Percentiles rank a stretch among this genome's conserved stretches.
Conservation (phyloP, 441 rosid genomes). For the Brassica balearica region DNA sequence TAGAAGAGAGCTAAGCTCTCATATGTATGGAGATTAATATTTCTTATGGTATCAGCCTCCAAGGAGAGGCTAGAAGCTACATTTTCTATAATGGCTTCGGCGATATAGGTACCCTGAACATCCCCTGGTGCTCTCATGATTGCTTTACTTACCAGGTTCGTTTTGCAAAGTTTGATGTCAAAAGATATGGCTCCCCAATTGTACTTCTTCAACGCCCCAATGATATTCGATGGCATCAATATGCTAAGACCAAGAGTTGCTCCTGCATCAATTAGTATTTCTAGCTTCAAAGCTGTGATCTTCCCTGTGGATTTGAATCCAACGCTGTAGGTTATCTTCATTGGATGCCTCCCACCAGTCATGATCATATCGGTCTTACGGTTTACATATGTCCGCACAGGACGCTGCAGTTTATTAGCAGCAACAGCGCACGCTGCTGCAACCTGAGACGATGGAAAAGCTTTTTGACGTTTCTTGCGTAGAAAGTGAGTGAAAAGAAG, state of each 20-base stretch:
- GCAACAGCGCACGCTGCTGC: slow-evolving; percentile 91
- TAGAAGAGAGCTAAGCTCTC: slow-evolving; percentile 66
- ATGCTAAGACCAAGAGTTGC: slow-evolving; percentile 58
- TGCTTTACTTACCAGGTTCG: slow-evolving; percentile 75
- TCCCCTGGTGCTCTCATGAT: slow-evolving; percentile 92
- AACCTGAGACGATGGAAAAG: slow-evolving; percentile 48
- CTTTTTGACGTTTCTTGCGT: too few relatives aligned
- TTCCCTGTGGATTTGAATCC: slow-evolving; percentile 89
- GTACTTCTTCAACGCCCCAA: slow-evolving; percentile 61
- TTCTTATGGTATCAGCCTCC: slow-evolving; percentile 67
- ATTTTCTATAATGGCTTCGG: slow-evolving; percentile 81
- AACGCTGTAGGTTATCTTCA: slow-evolving; percentile 79
- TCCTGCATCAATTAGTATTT: slow-evolving; percentile 71
- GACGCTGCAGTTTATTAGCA: slow-evolving; percentile 66
- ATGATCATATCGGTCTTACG: slow-evolving; percentile 86
- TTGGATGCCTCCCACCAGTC: slow-evolving; percentile 96
- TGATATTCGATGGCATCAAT: slow-evolving; percentile 49
- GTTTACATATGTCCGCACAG: slow-evolving; percentile 72
- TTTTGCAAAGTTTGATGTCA: slow-evolving; percentile 82
- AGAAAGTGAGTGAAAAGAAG: too few relatives aligned
- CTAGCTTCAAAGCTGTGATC: slow-evolving; percentile 76
- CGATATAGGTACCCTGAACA: slow-evolving; percentile 83
- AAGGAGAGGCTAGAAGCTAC: slow-evolving; percentile 80
- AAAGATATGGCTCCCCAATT: slow-evolving; percentile 87
- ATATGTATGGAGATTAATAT: slow-evolving; percentile 70